A percentile compares a stretch with the other conserved stretches of the same genome.
Evolutionary conservation across 495 filamentous ascomycete species (phyloP).

Genomic region (Beverwykella pulmonaria): DNA sequence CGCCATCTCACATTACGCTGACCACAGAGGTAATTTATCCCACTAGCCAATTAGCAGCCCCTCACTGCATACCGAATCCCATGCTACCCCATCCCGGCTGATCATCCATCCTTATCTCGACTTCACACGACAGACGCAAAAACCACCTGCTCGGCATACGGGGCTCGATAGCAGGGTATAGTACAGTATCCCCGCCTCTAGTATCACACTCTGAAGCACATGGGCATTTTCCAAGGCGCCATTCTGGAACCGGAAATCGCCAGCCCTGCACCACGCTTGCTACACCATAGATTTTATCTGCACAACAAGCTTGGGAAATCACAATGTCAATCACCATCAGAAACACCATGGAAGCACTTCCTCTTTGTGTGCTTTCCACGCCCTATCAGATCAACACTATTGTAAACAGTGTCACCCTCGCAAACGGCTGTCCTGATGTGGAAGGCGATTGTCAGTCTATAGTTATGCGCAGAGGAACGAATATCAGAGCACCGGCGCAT

Average conservation of each 20-base stretch:
- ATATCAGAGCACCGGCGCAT: neutral
- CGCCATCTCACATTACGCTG: neutral
- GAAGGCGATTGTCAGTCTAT: neutral
- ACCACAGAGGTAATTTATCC: neutral
- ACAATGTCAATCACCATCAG: too few relatives aligned
- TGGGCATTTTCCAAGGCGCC: too few relatives aligned
- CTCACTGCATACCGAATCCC: neutral
- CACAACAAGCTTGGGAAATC: too few relatives aligned
- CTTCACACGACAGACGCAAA: neutral
- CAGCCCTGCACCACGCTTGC: too few relatives aligned
- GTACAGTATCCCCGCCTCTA: too few relatives aligned
- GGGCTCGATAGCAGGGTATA: too few relatives aligned
- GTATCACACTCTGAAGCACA: too few relatives aligned
- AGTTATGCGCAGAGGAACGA: neutral
- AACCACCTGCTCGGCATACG: too few relatives aligned
- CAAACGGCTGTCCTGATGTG: neutral
- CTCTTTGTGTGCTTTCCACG: neutral
- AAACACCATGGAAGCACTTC: too few relatives aligned
- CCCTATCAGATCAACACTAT: neutral
- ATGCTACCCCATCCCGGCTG: neutral
- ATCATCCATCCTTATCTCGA: slow-evolving; percentile 1
- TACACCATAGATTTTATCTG: too few relatives aligned
- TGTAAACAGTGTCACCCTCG: too few relatives aligned
- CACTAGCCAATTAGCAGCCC: neutral
- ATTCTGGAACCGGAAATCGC: too few relatives aligned